phyloP scores from a whole-genome alignment of 2,329 filamentous ascomycete species.

The Cadophora gregata region DNA sequence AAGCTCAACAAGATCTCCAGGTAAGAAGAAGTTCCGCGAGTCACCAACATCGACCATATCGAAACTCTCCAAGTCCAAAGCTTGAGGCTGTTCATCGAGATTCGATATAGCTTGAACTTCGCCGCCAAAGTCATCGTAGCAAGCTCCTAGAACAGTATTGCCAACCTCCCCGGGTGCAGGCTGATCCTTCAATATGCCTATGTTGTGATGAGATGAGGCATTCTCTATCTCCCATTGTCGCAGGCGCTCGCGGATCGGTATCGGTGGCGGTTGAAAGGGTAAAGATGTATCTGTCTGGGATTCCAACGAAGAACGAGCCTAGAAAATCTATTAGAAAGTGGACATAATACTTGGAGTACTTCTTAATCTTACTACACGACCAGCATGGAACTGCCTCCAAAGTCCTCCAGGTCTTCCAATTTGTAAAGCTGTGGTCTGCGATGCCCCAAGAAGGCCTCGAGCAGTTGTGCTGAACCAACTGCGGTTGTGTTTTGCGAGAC shows the following conservation, averaged over 20 bases:
- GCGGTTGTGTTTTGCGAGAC: slow-evolving; percentile 29
- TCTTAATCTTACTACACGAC: slow-evolving; percentile 14
- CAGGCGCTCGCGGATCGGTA: slow-evolving; percentile 45
- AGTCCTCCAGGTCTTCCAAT: not conserved
- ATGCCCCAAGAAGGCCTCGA: not conserved
- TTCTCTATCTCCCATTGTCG: slow-evolving; percentile 52
- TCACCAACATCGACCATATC: slow-evolving; percentile 54
- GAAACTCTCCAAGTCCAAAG: slow-evolving; percentile 46
- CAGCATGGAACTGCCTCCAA: slow-evolving; percentile 18
- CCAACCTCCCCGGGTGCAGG: slow-evolving; percentile 17
- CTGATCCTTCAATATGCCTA: slow-evolving; percentile 9
- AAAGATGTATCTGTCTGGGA: slow-evolving; percentile 8
- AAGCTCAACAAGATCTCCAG: slow-evolving; percentile 45
- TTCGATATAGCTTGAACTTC: slow-evolving; percentile 34
- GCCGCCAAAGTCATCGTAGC: slow-evolving; percentile 24
- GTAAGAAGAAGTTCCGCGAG: slow-evolving; percentile 41
- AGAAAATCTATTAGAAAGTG: not conserved
- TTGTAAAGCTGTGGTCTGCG: not conserved
- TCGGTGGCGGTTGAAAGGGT: slow-evolving; percentile 8
- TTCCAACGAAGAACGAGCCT: slow-evolving; percentile 19
- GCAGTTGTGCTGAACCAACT: not conserved
- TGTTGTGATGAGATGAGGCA: slow-evolving; percentile 25
- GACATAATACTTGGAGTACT: not conserved
- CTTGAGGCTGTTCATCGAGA: slow-evolving; percentile 43
- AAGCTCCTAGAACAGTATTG: slow-evolving; percentile 25